Conservation (phyloP, 1,284 basidiomycete genomes). For the Puccinia horiana region DNA sequence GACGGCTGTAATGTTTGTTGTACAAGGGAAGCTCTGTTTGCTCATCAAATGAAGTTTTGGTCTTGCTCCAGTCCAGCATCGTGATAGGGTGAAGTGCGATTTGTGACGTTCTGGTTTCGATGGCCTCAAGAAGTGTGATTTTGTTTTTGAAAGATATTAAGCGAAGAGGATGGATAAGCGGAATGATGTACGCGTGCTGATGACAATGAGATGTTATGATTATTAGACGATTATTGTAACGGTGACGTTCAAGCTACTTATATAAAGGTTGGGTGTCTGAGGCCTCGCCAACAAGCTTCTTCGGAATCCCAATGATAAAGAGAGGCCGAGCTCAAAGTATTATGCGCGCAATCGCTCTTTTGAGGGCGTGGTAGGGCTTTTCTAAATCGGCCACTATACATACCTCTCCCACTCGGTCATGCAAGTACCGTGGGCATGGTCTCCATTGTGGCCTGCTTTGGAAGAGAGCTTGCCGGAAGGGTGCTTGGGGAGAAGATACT, state of each 20-base stretch:
- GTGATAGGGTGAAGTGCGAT: neutral
- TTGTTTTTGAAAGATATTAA: neutral
- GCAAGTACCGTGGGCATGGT: neutral
- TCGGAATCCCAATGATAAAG: neutral
- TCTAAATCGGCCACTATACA: neutral
- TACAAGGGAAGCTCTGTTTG: conserved; percentile 20
- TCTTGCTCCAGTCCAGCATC: conserved; percentile 11
- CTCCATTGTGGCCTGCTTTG: neutral
- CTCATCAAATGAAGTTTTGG: conserved; percentile 11
- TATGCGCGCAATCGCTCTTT: neutral
- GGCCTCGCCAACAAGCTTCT: neutral
- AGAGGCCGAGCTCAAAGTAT: neutral
- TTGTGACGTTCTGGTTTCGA: neutral
- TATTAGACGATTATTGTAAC: neutral
- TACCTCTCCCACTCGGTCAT: neutral
- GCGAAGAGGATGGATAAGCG: neutral
- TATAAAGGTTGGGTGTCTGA: neutral
- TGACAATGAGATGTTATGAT: neutral
- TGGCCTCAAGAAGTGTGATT: neutral
- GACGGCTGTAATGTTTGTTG: conserved; percentile 1
- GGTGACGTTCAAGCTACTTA: neutral
- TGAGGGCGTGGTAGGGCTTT: neutral
- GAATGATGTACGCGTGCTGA: neutral
- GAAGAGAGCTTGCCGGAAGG: neutral
- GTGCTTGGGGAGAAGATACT: neutral